Percentiles rank a stretch among this genome's conserved stretches.
Evolutionary conservation across 164 flowering plant species (phyloP).

Genomic region (Dillenia turbinata): DNA sequence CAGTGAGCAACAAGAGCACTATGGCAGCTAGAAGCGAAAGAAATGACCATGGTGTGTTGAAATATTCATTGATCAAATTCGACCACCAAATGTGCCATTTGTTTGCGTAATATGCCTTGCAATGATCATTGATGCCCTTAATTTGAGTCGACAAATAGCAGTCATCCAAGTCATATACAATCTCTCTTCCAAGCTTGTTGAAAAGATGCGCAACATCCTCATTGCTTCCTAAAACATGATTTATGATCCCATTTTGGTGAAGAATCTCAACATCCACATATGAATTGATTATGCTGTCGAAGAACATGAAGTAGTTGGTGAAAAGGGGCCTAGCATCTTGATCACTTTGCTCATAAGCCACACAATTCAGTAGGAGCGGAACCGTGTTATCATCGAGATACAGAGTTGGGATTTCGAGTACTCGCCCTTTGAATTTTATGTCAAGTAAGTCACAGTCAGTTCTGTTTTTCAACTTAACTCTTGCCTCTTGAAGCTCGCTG

Average conservation of each 20-base stretch:
- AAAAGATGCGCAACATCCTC: slow-evolving; percentile 22
- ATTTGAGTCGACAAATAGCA: slow-evolving; percentile 16
- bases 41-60: slow-evolving; percentile 25
- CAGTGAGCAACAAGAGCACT: slow-evolving; percentile 17
- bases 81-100: slow-evolving; percentile 15
- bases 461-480: slow-evolving; percentile 10
- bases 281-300: slow-evolving; percentile 21
- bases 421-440: slow-evolving; percentile 14
- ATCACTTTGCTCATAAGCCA: slow-evolving; percentile 31
- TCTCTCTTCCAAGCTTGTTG: slow-evolving; percentile 19
- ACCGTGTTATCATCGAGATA: slow-evolving; percentile 21
- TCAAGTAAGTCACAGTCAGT: slow-evolving; percentile 16
- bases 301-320: slow-evolving; percentile 25
- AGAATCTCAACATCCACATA: slow-evolving; percentile 27
- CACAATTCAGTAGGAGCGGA: slow-evolving; percentile 22
- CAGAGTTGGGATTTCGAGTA: slow-evolving; percentile 24
- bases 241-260: slow-evolving; percentile 15
- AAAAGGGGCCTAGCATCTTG: slow-evolving; percentile 11
- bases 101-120: neutral
- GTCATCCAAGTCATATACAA: slow-evolving; percentile 12
- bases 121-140: slow-evolving; percentile 6
- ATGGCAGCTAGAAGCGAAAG: slow-evolving; percentile 20
- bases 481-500: slow-evolving; percentile 22
- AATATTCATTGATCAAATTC: slow-evolving; percentile 18
- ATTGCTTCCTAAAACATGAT: slow-evolving; percentile 25